Percentiles rank a stretch among this genome's conserved stretches.
These are phyloP conservation scores for Fusarium goolgardi DNA, from an alignment of 2,329 filamentous ascomycete genomes.

Conservation along the genomic window DNA sequence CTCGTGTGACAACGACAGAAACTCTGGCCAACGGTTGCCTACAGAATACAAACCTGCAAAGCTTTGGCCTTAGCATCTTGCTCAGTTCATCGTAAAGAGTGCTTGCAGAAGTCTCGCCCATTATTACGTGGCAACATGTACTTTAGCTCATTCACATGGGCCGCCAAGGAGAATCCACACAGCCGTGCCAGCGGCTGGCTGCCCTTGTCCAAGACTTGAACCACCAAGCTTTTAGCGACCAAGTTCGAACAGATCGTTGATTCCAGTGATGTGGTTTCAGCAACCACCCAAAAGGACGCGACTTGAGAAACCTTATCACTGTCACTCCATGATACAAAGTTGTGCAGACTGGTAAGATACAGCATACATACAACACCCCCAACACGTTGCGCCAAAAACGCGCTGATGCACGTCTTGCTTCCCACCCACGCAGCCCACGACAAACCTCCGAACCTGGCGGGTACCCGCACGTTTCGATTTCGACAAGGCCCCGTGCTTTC, in stretches of 20 bases:
- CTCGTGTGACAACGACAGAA: slow-evolving; percentile 12
- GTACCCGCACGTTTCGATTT: slow-evolving; percentile 40
- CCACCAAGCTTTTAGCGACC: slow-evolving; percentile 17
- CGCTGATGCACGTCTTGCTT: slow-evolving; percentile 28
- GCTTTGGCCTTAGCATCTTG: slow-evolving; percentile 12
- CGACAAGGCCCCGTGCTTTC: slow-evolving; percentile 32
- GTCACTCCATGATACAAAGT: neutral
- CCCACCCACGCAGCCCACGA: slow-evolving; percentile 28
- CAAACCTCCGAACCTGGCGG: slow-evolving; percentile 39
- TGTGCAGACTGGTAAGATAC: slow-evolving; percentile 3
- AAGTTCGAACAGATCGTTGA: neutral
- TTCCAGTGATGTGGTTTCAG: slow-evolving; percentile 17
- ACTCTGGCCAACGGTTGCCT: slow-evolving; percentile 12
- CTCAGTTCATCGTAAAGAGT: slow-evolving; percentile 13
- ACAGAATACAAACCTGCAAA: slow-evolving; percentile 16
- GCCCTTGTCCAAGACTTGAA: slow-evolving; percentile 35
- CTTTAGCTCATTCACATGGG: slow-evolving; percentile 46
- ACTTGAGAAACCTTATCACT: slow-evolving; percentile 2
- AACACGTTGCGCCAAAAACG: slow-evolving; percentile 8
- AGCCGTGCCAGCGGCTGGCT: slow-evolving; percentile 32
- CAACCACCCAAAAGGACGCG: slow-evolving; percentile 8
- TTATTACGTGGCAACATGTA: slow-evolving; percentile 48
- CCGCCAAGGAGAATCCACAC: slow-evolving; percentile 44
- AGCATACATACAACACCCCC: neutral
- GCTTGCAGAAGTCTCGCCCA: slow-evolving; percentile 35